Base-by-base conservation (phyloP, 352 stramenopile genomes). In the Globisporangium spiculum region DNA sequence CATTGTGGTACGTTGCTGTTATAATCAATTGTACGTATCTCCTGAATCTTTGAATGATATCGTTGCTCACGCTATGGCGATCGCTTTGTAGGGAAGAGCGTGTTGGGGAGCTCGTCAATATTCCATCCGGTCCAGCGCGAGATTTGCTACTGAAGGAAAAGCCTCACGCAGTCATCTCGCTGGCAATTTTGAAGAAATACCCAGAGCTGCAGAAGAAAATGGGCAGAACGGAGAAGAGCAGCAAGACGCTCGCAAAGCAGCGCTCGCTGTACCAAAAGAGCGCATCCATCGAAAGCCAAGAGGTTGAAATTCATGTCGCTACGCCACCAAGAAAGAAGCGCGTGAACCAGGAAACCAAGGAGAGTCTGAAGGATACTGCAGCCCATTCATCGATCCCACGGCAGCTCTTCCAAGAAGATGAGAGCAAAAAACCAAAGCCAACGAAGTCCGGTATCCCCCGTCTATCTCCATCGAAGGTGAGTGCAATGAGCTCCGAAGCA, bases 111-210 rank as follows among this genome's bases (percentile, higher is more conserved):
- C 70, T 92, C 2, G 65, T 80, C 4, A 64, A 82, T 10, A 75
- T 90, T 20, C 79, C 78, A 1, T 80, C 75, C 1, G 60, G 50
- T 10, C 78, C 80, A 1, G 66, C 73, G 9, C 82, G 78, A 55
- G 54, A 74, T 14, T 24, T 82, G 9, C 53, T 93, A 22, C 50
- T 91, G 18, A 74, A 73, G 38, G 81, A 92, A 24, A 83, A 92
- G 26, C 76, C 71, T 0, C 64, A 77, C 26, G 77, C 80, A 16
- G 66, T 60, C 18, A 75, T 93, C 65, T 70, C 79, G 22, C 60
- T 69, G 9, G 78, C 75, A 12, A 80, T 93, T 30, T 61, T 77
- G 26, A 30, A 78, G 14, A 87, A 81, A 53, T 63, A 75, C 44
- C 71, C 77, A 4, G 74, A 86, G 16, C 50, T 85, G 36, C 50